Conservation (phyloP, 768 basidiomycete genomes). For the Kwoniella heveanensis region DNA sequence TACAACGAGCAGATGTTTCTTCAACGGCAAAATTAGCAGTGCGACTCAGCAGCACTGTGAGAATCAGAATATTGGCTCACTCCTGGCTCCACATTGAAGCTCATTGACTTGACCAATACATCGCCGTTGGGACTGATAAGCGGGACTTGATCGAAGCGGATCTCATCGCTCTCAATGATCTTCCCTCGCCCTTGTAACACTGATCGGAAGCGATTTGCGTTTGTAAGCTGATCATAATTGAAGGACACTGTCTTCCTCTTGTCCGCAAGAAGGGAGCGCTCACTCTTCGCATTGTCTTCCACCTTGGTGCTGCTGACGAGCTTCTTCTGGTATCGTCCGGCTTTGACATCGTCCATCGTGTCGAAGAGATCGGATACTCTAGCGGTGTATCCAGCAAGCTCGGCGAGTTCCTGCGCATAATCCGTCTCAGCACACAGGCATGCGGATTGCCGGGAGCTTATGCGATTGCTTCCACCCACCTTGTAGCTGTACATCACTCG, state of each 20-base stretch:
- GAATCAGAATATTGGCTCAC: constrained; percentile 58
- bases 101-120: constrained; percentile 77
- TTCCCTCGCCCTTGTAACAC: constrained; percentile 78
- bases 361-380: constrained; percentile 85
- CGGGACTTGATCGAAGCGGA: constrained; percentile 88
- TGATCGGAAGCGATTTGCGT: no score
- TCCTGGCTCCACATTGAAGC: constrained; percentile 85
- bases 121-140: constrained; percentile 97
- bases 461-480: no score
- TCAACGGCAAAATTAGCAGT: background rate
- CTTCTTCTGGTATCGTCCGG: constrained; percentile 84
- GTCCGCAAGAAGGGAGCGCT: no score
- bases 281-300: constrained; percentile 76
- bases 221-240: no score
- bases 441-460: no score
- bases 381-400: constrained; percentile 92
- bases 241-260: no score
- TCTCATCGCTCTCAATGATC: constrained; percentile 75
- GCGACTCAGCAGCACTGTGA: background rate
- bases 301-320: constrained; percentile 73
- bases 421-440: background rate
- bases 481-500: constrained; percentile 97
- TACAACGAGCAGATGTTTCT: constrained; percentile 90
- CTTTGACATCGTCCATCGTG: constrained; percentile 81
- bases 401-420: constrained; percentile 74